Conservation (phyloP, 169 alveolate species). For the Plasmodium malariae region DNA sequence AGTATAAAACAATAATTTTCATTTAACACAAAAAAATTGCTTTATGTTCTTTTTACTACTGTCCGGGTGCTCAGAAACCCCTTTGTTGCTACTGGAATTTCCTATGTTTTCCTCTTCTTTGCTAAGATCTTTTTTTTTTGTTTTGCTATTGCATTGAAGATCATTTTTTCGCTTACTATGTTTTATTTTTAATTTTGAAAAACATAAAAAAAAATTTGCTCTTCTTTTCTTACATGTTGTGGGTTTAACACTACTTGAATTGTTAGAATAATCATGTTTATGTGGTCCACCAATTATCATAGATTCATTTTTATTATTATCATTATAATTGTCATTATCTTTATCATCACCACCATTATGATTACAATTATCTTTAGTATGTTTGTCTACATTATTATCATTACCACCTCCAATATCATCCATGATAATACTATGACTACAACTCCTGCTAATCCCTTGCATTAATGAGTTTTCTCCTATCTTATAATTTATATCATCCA, state of each 20-base stretch:
- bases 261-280: no score
- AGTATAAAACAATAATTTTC: constrained; percentile 11
- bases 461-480: background rate
- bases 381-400: no score
- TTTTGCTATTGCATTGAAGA: background rate
- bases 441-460: background rate
- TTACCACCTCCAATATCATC: no score
- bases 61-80: background rate
- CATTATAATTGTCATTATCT: no score
- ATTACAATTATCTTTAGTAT: no score
- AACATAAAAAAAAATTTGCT: constrained; percentile 24
- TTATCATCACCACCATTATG: no score
- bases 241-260: background rate
- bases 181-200: constrained; percentile 38
- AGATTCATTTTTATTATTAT: no score
- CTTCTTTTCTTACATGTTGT: constrained; percentile 12
- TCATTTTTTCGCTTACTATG: constrained; percentile 30
- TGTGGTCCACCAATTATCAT: background rate
- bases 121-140: background rate
- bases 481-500: background rate
- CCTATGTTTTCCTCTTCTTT: constrained; percentile 13
- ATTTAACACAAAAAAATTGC: constrained; percentile 30
- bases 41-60: constrained; percentile 7
- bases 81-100: background rate
- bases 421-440: background rate